Conservation (phyloP, 2,329 filamentous ascomycete species). For the Epichloe typhina region DNA sequence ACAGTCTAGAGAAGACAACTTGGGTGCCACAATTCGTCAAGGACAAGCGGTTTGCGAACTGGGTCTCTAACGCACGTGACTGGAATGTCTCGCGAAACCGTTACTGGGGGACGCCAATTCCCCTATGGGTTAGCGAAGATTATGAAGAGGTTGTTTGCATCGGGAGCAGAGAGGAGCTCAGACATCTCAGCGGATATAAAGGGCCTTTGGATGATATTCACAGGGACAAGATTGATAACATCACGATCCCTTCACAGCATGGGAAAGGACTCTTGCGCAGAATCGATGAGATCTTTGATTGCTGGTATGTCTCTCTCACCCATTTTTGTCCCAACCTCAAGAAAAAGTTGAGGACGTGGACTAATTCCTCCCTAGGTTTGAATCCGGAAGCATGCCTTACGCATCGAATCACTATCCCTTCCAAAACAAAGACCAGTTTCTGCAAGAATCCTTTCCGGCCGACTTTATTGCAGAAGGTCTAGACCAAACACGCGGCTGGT, state of each 20-base stretch:
- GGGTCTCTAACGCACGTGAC: conserved; percentile 13
- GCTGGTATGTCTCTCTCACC: conserved; percentile 11
- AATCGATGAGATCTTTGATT: conserved; percentile 16
- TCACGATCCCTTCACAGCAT: conserved; percentile 14
- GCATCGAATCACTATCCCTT: conserved; percentile 15
- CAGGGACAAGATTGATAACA: conserved; percentile 14
- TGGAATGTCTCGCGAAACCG: conserved; percentile 14
- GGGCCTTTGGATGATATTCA: conserved; percentile 13
- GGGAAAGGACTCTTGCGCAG: conserved; percentile 10
- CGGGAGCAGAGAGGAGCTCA: conserved; percentile 13
- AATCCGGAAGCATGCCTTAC: conserved; percentile 16
- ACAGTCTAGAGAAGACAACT: conserved; percentile 12
- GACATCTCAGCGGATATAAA: conserved; percentile 12
- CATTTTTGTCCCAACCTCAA: no score
- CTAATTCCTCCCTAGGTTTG: conserved; percentile 8
- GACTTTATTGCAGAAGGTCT: conserved; percentile 17
- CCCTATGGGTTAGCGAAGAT: conserved; percentile 16
- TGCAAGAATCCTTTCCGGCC: conserved; percentile 12
- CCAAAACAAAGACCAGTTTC: conserved; percentile 12
- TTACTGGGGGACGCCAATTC: conserved; percentile 15
- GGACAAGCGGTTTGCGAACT: conserved; percentile 15
- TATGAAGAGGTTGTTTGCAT: conserved; percentile 14
- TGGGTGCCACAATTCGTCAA: conserved; percentile 14
- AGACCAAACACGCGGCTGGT: conserved; percentile 17
- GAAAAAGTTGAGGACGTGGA: not conserved